Percentiles rank a stretch among this genome's conserved stretches.
phyloP scores from a whole-genome alignment of 768 basidiomycete genomes.

The Rubroboletus satanas region DNA sequence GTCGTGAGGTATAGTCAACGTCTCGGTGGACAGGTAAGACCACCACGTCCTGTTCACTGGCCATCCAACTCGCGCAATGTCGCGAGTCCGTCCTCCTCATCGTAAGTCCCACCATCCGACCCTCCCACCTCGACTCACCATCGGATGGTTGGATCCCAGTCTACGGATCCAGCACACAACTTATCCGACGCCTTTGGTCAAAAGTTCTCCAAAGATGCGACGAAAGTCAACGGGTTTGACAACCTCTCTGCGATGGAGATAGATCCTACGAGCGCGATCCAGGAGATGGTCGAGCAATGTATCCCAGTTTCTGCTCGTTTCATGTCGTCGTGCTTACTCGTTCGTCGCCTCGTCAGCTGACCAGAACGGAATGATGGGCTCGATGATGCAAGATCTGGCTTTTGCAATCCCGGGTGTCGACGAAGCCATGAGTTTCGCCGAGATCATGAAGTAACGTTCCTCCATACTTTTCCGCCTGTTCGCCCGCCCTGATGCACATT shows the following conservation, averaged over 20 bases:
- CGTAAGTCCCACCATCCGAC: slow-evolving; percentile 43
- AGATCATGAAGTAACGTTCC: slow-evolving; percentile 89
- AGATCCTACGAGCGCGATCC: slow-evolving; percentile 94
- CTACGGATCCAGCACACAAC: slow-evolving; percentile 99
- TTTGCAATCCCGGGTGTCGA: slow-evolving; percentile 99
- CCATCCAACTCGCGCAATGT: slow-evolving; percentile 88
- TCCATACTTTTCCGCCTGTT: background rate
- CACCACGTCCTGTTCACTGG: slow-evolving; percentile 94
- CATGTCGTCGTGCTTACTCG: background rate
- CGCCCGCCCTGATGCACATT: background rate
- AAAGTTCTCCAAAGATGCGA: slow-evolving; percentile 99
- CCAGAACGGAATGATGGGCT: slow-evolving; percentile 92
- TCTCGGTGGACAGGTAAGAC: slow-evolving; percentile 74
- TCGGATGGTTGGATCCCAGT: slow-evolving; percentile 44
- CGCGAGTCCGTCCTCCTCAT: slow-evolving; percentile 97
- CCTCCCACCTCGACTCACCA: background rate
- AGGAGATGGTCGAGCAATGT: slow-evolving; percentile 99
- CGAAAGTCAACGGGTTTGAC: slow-evolving; percentile 94
- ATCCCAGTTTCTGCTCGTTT: slow-evolving; percentile 20
- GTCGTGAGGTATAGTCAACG: background rate
- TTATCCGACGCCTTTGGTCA: slow-evolving; percentile 97
- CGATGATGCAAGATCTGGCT: slow-evolving; percentile 99
- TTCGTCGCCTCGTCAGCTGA: slow-evolving; percentile 50
- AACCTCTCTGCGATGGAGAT: slow-evolving; percentile 99
- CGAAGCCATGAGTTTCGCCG: slow-evolving; percentile 99